Percentiles rank a stretch among this genome's conserved stretches.
phyloP scores from a whole-genome alignment of 2,329 filamentous ascomycete genomes.

The Colletotrichum graminicola region DNA sequence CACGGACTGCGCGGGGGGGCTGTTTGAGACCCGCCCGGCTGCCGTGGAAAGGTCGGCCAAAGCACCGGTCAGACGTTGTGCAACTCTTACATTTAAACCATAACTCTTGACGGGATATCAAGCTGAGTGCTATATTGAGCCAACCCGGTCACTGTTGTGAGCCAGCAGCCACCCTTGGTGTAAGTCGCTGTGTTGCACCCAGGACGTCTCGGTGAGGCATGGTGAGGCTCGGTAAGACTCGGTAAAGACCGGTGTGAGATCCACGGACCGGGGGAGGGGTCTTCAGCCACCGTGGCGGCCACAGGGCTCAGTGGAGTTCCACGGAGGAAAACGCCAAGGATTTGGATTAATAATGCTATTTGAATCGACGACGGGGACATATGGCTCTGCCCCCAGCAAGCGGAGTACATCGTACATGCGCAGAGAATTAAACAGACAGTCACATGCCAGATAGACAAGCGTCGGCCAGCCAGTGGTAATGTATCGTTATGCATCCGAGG shows the following conservation, averaged over 20 bases:
- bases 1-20: not conserved
- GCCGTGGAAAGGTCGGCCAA: not conserved
- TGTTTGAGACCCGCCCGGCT: not conserved
- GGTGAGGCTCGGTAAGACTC: not conserved
- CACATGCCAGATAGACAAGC: not conserved
- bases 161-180: too few species aligned
- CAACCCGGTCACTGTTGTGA: too few species aligned
- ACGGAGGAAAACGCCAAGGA: conserved; percentile 22
- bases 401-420: too few species aligned
- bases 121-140: too few species aligned
- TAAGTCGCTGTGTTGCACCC: too few species aligned
- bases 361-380: too few species aligned
- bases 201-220: not conserved
- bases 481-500: not conserved
- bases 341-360: conserved; percentile 22
- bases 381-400: not conserved
- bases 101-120: too few species aligned
- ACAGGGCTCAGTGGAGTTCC: conserved; percentile 25
- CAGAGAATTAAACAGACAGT: not conserved
- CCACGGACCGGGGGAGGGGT: not conserved
- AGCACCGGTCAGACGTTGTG: too few species aligned
- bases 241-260: conserved; percentile 9
- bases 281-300: conserved; percentile 23
- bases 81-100: too few species aligned
- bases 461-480: not conserved